These are phyloP conservation scores for Nasturtium officinale DNA, from an alignment of 345 rosid species.

Conservation along the genomic window DNA sequence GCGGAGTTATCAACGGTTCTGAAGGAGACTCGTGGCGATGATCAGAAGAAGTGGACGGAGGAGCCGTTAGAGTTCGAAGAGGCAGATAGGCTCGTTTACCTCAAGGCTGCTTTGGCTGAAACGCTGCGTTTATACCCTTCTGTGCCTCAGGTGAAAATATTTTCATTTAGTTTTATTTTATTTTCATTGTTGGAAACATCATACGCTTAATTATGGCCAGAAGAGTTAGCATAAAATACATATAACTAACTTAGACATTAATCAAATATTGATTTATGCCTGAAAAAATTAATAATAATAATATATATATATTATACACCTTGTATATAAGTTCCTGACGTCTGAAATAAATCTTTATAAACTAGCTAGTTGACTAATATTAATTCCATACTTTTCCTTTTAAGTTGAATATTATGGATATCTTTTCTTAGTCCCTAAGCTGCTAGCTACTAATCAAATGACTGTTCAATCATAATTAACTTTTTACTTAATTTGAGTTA, in stretches of 20 bases:
- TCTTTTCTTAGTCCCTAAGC: not conserved
- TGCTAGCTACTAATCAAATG: slow-evolving; percentile 25
- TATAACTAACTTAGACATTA: not conserved
- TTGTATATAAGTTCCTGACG: slow-evolving; percentile 9
- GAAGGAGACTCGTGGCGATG: slow-evolving; percentile 64
- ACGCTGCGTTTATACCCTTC: slow-evolving; percentile 91
- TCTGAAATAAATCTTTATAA: slow-evolving; percentile 1
- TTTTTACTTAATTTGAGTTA: slow-evolving; percentile 15
- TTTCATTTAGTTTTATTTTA: not conserved
- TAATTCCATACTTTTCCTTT: not conserved
- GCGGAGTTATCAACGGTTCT: slow-evolving; percentile 63
- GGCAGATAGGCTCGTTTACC: slow-evolving; percentile 70
- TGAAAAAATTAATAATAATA: not conserved
- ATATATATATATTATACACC: too few species aligned
- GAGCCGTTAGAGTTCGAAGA: slow-evolving; percentile 79
- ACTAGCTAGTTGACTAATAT: slow-evolving; percentile 21
- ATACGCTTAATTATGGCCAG: slow-evolving; percentile 12
- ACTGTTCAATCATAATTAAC: slow-evolving; percentile 21
- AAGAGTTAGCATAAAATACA: not conserved
- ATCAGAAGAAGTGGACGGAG: slow-evolving; percentile 61
- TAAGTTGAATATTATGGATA: slow-evolving; percentile 7
- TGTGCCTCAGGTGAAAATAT: slow-evolving; percentile 57
- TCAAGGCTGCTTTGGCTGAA: slow-evolving; percentile 87
- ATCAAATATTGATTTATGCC: not conserved
- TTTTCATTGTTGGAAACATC: not conserved